These are phyloP conservation scores for Vanrija humicola DNA, from an alignment of 1,284 basidiomycete genomes.

Conservation along the genomic window DNA sequence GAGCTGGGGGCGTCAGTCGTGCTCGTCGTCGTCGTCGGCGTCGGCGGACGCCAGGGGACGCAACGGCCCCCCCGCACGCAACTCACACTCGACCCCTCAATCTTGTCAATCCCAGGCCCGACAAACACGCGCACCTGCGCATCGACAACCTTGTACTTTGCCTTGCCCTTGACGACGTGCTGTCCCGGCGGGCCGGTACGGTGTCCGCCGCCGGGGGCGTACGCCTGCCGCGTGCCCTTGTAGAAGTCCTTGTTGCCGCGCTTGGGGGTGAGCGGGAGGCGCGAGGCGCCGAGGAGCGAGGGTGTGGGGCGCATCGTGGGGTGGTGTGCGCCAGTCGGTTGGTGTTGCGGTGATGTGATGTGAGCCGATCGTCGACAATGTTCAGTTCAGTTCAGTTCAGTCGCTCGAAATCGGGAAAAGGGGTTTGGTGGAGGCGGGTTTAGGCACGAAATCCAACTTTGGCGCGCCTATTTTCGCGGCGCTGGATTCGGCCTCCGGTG, in stretches of 20 bases:
- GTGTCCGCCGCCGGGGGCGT: constrained; percentile 68
- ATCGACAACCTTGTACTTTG: constrained; percentile 73
- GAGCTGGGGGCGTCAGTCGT: constrained; percentile 50
- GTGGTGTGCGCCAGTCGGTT: not conserved
- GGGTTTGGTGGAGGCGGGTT: too few relatives aligned
- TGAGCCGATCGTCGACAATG: not conserved
- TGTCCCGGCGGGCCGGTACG: constrained; percentile 81
- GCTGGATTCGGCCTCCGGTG: too few relatives aligned
- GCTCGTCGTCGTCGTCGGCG: too few relatives aligned
- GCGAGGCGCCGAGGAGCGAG: constrained; percentile 57
- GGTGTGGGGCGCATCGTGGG: constrained; percentile 37
- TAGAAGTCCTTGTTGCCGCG: constrained; percentile 88
- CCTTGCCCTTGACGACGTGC: constrained; percentile 68
- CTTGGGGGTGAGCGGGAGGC: constrained; percentile 74
- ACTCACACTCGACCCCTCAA: constrained; percentile 14
- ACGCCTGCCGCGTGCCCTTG: constrained; percentile 81
- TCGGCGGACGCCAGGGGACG: not conserved
- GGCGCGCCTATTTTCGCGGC: too few relatives aligned
- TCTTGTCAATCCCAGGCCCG: constrained; percentile 56
- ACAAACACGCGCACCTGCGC: constrained; percentile 78
- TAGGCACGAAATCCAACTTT: too few relatives aligned
- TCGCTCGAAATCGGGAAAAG: too few relatives aligned
- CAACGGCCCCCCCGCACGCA: not conserved
- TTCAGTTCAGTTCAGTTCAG: too few relatives aligned
- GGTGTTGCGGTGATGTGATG: not conserved